Evolutionary conservation across 805 yeast genomes (phyloP), one percentile per base, ranked within the genome.

Genomic region (Candida morakotiae): DNA sequence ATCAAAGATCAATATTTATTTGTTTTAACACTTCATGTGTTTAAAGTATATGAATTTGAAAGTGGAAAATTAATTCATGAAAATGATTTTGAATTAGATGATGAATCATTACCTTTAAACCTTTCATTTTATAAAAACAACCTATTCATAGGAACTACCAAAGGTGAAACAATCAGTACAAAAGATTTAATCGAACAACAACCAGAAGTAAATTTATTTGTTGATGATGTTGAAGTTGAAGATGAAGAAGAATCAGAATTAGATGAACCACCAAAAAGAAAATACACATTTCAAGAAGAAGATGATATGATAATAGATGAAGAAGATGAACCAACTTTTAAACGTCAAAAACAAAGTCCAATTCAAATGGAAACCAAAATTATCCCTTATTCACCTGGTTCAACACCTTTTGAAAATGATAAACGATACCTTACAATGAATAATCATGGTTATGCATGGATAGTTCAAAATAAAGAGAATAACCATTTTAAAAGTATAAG

Each of bases 361-460:
- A 11, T 19, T 8, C 27, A 5, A 9, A 21, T 20, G 5, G 16
- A 3, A 7, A 13, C 21, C 13, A 17, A 35, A 36, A 6, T 79
- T 20, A 66, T 62, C 31, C 89, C 96, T 0, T 83, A 79, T 48
- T 87, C 95, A 3, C 84, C 87, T 1, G 98, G 98, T 1, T 76
- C 83, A 5, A 91, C 98, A 0, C 95, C 96, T 0, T 88, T 34
- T 28, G 33, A 36, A 14, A 31, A 31, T 23, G 75, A 78, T 36
- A 75, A 91, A 58, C 69, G 96, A 37, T 89, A 87, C 50, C 60
- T 91, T 28, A 78, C 87, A 15, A 86, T 89, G 72, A 86, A 86
- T 48, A 68, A 82, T 8, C 64, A 79, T 20, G 98, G 97, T 0
- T 85, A 86, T 53, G 83, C 81, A 0, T 84, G 94, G 77, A 69